Base-by-base conservation (phyloP, 192 early-diverging fungal genomes). In the Diversispora epigaea region DNA sequence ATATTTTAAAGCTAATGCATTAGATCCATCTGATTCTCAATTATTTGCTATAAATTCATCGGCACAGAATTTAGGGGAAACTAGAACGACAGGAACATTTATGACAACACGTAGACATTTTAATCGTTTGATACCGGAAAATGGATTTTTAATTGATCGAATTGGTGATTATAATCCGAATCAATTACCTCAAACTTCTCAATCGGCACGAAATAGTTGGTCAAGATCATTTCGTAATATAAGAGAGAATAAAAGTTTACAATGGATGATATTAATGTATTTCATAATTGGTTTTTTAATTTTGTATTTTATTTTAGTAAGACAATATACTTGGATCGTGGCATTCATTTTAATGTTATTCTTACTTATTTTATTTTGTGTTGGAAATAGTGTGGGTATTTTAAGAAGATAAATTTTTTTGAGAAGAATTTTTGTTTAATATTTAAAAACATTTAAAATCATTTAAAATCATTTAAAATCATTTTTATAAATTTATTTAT, bases 1-100 rank as follows among this genome's bases (percentile, higher is more conserved):
- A 15, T 83, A 80, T 50, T 92, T 92, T 71, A 89, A 88, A 66
- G 63, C 71, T 19, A 85, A 91, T 79, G 91, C 91, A 2, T 78
- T 92, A 45, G 91, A 92, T 64, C 65, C 79, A 4, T 77, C 76
- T 45, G 91, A 92, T 58, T 86, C 90, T 3, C 85, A 90, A 10
- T 73, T 92, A 65, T 92, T 92, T 55, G 87, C 86, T 2, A 85
- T 92, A 22, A 78, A 76, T 50, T 7, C 41, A n/a, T 64, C 41
- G 3, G 4, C 57, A 43, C 41, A 64, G 17, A 64, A 41, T 62
- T 32, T 32, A 32, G 25, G 25, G 25, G 25, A 32, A 32, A 14
- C 12, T 17, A 12, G 17, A 17, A 3, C 62, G 11, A 64, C 41
- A 1, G 7, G 39, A 8, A 43, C 41, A 8, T 10, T 44, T 14